phyloP scores from a whole-genome alignment of 2,329 filamentous ascomycete species.

The Aspergillus pseudonomiae region DNA sequence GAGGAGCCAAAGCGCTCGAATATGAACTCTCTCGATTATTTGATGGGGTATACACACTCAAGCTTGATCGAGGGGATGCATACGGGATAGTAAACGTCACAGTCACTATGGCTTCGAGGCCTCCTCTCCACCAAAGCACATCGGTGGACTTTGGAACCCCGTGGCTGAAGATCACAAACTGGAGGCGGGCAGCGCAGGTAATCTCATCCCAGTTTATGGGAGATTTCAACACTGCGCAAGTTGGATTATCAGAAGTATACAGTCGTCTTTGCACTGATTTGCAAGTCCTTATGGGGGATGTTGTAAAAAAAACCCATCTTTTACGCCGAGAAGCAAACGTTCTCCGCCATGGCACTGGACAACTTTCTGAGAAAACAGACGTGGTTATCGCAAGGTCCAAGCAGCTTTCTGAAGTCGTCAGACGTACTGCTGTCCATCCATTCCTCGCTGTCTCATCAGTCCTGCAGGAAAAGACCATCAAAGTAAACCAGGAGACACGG shows the following conservation, averaged over 20 bases:
- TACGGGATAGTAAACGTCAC: conserved; percentile 54
- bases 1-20: conserved; percentile 43
- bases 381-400: conserved; percentile 36
- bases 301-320: conserved; percentile 38
- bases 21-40: conserved; percentile 55
- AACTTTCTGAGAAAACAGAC: conserved; percentile 27
- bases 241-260: conserved; percentile 41
- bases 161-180: conserved; percentile 51
- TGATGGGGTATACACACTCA: conserved; percentile 57
- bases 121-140: conserved; percentile 37
- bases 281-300: conserved; percentile 41
- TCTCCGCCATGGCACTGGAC: conserved; percentile 29
- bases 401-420: conserved; percentile 36
- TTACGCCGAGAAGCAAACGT: conserved; percentile 34
- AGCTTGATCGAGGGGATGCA: conserved; percentile 53
- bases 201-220: conserved; percentile 40
- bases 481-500: conserved; percentile 31
- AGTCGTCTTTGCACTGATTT: conserved; percentile 42
- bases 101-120: conserved; percentile 44
- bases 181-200: conserved; percentile 45
- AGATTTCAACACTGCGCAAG: conserved; percentile 43
- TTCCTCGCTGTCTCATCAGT: conserved; percentile 35
- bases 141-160: conserved; percentile 49
- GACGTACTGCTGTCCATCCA: conserved; percentile 34
- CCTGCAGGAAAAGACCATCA: conserved; percentile 33